phyloP scores from a whole-genome alignment of 305 asterid species.

The Fraxinus sp. region DNA sequence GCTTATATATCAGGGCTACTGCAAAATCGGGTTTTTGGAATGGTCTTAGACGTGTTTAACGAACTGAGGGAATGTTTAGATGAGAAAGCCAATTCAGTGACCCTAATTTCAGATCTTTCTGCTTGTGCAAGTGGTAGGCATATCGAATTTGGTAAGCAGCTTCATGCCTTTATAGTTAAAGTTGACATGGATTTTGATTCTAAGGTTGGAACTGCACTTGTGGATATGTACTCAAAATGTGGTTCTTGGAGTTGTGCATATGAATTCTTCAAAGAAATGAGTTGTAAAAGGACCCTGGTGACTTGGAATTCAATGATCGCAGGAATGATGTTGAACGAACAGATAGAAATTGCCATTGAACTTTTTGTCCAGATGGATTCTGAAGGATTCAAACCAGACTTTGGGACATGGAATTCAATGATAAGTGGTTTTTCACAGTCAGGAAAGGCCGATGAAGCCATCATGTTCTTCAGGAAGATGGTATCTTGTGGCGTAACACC shows the following conservation, averaged over 20 bases:
- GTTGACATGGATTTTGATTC: constrained; percentile 33
- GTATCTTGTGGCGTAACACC: constrained; percentile 42
- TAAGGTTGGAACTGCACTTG: constrained; percentile 64
- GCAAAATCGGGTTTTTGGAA: constrained; percentile 46
- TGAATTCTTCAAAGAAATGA: constrained; percentile 54
- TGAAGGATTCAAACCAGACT: constrained; percentile 57
- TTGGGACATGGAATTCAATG: constrained; percentile 81
- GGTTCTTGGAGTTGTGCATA: constrained; percentile 64
- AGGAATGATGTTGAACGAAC: constrained; percentile 71
- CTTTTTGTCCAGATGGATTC: constrained; percentile 50
- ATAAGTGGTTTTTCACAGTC: constrained; percentile 61
- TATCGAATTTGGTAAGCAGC: constrained; percentile 59
- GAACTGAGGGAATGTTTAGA: constrained; percentile 8
- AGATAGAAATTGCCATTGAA: constrained; percentile 45
- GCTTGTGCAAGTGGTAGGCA: constrained; percentile 59
- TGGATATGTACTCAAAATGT: constrained; percentile 86
- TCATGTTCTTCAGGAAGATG: constrained; percentile 71
- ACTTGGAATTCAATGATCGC: constrained; percentile 88
- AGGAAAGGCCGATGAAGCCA: constrained; percentile 53
- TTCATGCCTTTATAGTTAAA: constrained; percentile 59
- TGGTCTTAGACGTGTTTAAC: constrained; percentile 47
- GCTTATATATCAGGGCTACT: constrained; percentile 72
- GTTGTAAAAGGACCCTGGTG: constrained; percentile 46
- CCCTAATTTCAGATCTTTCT: constrained; percentile 59
- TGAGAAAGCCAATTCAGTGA: constrained; percentile 52